Evolutionary conservation across 192 early-diverging fungal species (phyloP).

Genomic region (Kappamyces sp.): DNA sequence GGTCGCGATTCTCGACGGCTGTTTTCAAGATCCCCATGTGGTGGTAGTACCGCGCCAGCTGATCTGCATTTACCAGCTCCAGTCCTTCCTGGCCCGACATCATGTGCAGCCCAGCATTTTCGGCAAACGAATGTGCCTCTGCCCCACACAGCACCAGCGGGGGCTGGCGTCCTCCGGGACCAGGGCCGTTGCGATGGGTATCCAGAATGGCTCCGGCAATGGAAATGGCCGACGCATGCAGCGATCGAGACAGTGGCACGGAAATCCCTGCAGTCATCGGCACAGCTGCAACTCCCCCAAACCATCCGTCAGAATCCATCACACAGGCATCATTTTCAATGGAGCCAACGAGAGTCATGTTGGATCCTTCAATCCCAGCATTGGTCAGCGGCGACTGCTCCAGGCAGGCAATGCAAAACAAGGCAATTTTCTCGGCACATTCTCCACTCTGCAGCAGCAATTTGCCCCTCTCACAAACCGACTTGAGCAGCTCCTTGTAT

Average conservation of each 20-base stretch:
- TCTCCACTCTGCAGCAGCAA: background rate
- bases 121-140: slow-evolving; percentile 19
- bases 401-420: slow-evolving; percentile 19
- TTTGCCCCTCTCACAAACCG: slow-evolving; percentile 4
- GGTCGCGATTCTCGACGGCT: slow-evolving; percentile 12
- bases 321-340: slow-evolving; percentile 86
- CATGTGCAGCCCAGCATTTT: slow-evolving; percentile 7
- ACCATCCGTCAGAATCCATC: slow-evolving; percentile 62
- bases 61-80: background rate
- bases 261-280: slow-evolving; percentile 55
- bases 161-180: slow-evolving; percentile 46
- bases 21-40: slow-evolving; percentile 15
- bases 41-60: background rate
- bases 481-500: background rate
- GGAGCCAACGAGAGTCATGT: slow-evolving; percentile 62
- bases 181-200: slow-evolving; percentile 34
- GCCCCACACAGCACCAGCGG: slow-evolving; percentile 51
- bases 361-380: slow-evolving; percentile 64
- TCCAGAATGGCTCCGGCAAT: slow-evolving; percentile 33
- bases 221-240: background rate
- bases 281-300: slow-evolving; percentile 72
- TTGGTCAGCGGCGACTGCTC: slow-evolving; percentile 51
- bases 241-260: background rate
- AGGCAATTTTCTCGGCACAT: background rate
- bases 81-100: background rate